Percentiles rank a stretch among this genome's conserved stretches.
Conservation (phyloP, 1,284 basidiomycete species). For the Cryptococcus neoformans region DNA sequence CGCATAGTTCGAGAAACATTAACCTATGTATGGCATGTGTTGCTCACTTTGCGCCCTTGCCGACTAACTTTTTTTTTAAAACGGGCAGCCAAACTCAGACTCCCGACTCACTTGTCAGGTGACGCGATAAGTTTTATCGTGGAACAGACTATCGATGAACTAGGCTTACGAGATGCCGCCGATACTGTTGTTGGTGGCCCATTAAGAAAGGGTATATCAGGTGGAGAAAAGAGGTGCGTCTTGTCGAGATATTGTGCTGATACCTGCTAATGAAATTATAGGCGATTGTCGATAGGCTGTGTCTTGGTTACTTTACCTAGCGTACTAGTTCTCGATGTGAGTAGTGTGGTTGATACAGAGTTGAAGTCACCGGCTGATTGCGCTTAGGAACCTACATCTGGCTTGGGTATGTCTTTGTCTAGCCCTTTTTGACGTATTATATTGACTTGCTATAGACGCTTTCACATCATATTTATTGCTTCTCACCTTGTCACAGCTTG, state of each 20-base stretch:
- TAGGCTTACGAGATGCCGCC: conserved; percentile 56
- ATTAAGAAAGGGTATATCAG: conserved; percentile 65
- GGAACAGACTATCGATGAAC: conserved; percentile 55
- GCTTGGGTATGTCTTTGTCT: conserved; percentile 23
- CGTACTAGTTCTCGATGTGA: conserved; percentile 70
- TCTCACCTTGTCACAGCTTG: conserved; percentile 53
- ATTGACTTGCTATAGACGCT: conserved; percentile 39
- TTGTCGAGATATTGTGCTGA: neutral
- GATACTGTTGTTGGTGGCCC: conserved; percentile 54
- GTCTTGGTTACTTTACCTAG: conserved; percentile 77
- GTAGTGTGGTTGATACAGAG: conserved; percentile 31
- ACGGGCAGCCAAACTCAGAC: conserved; percentile 52
- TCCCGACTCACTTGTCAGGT: conserved; percentile 49
- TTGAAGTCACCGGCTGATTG: neutral
- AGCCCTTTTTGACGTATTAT: conserved; percentile 5
- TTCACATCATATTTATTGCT: conserved; percentile 56
- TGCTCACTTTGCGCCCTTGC: neutral
- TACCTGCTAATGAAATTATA: neutral
- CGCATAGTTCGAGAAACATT: conserved; percentile 55
- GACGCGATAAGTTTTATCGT: conserved; percentile 50
- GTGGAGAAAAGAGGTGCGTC: conserved; percentile 68
- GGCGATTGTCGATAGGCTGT: conserved; percentile 74
- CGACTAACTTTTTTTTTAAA: neutral
- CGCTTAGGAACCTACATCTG: conserved; percentile 39
- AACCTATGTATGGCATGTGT: conserved; percentile 31